Conservation (phyloP, 2,329 filamentous ascomycete genomes). For the Paraphoma sp. region DNA sequence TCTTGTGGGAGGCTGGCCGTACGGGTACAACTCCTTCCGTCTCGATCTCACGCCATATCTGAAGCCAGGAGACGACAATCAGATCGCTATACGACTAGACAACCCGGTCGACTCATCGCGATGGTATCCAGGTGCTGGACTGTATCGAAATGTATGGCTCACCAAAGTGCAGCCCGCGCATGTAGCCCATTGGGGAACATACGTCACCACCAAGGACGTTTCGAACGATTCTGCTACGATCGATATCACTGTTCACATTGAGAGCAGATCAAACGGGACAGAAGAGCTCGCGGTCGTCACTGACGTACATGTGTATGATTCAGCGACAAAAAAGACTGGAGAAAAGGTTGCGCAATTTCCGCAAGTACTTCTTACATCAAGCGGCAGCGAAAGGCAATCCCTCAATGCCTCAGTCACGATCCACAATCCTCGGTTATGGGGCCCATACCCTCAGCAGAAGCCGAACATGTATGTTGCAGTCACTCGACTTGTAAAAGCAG, state of each 20-base stretch:
- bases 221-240: slow-evolving; percentile 54
- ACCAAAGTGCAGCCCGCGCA: slow-evolving; percentile 55
- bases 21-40: slow-evolving; percentile 57
- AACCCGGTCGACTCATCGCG: slow-evolving; percentile 56
- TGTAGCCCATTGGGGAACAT: slow-evolving; percentile 58
- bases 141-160: slow-evolving; percentile 63
- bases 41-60: slow-evolving; percentile 56
- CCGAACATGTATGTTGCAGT: slow-evolving; percentile 59
- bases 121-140: slow-evolving; percentile 61
- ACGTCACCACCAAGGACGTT: slow-evolving; percentile 53
- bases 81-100: slow-evolving; percentile 58
- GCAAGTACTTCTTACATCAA: background rate
- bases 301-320: slow-evolving; percentile 34
- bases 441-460: slow-evolving; percentile 53
- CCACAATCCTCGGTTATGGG: slow-evolving; percentile 56
- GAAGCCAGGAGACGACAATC: slow-evolving; percentile 40
- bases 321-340: slow-evolving; percentile 30
- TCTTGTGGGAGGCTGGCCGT: slow-evolving; percentile 60
- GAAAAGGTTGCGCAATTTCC: slow-evolving; percentile 27
- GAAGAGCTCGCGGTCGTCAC: slow-evolving; percentile 51
- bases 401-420: slow-evolving; percentile 48
- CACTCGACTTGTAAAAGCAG: slow-evolving; percentile 38
- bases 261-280: slow-evolving; percentile 50
- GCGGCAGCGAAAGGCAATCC: slow-evolving; percentile 36
- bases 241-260: slow-evolving; percentile 54